Conservation (phyloP, 2,329 filamentous ascomycete species). For the Monascus ruber region DNA sequence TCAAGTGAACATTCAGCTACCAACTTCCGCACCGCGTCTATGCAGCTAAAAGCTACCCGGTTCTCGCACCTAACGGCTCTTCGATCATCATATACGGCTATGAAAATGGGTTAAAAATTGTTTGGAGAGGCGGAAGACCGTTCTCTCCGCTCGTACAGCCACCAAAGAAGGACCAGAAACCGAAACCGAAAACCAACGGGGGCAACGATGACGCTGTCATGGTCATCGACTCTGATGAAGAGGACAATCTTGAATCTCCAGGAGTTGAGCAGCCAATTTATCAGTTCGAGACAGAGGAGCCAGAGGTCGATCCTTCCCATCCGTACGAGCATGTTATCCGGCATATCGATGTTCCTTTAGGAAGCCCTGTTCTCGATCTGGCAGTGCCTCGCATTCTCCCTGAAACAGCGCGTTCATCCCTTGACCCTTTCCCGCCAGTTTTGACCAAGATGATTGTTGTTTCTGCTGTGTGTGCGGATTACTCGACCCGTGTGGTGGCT, state of each 20-base stretch:
- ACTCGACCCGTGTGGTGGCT: slow-evolving; percentile 43
- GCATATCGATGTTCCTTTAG: slow-evolving; percentile 44
- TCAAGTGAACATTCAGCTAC: slow-evolving; percentile 36
- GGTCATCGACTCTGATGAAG: slow-evolving; percentile 47
- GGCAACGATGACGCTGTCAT: slow-evolving; percentile 36
- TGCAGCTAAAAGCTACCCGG: slow-evolving; percentile 46
- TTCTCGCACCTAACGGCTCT: slow-evolving; percentile 49
- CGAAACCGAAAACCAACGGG: slow-evolving; percentile 11
- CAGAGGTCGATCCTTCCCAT: slow-evolving; percentile 44
- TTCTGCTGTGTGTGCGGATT: slow-evolving; percentile 45
- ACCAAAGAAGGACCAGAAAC: slow-evolving; percentile 13
- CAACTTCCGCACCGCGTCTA: slow-evolving; percentile 48
- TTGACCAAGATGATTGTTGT: slow-evolving; percentile 42
- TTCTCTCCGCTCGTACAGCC: slow-evolving; percentile 27
- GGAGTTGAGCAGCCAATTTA: slow-evolving; percentile 13
- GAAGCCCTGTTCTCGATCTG: slow-evolving; percentile 42
- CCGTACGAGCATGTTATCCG: slow-evolving; percentile 45
- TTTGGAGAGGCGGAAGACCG: slow-evolving; percentile 49
- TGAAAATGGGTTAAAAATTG: slow-evolving; percentile 44
- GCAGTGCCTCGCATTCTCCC: slow-evolving; percentile 38
- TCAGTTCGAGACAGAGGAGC: slow-evolving; percentile 43
- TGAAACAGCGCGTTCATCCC: slow-evolving; percentile 24
- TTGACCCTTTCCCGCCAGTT: slow-evolving; percentile 35
- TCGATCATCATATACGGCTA: slow-evolving; percentile 51
- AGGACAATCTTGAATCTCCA: slow-evolving; percentile 29